Evolutionary conservation across 164 flowering plant genomes (phyloP), one percentile per base, ranked within the genome.

Genomic region (Nymphaea colorata): DNA sequence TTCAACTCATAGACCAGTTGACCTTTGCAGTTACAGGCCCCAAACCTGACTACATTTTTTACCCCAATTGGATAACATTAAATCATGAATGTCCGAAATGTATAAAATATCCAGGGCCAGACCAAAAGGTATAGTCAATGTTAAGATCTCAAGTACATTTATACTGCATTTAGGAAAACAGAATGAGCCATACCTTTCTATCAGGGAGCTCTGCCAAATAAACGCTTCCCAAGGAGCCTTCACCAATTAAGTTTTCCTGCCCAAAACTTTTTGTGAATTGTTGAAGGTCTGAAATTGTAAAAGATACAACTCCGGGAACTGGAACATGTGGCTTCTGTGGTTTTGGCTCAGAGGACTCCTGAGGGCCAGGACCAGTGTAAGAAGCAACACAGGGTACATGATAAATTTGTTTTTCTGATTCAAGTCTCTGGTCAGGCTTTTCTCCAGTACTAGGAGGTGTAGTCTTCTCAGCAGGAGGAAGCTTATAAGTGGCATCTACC

Each of bases 191-290:
- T 79, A 93, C 98, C 93, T 79, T 84, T 71, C 96, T 94, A 77
- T 80, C 79, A 61, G 95, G 91, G 68, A 87, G 89, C 77, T 83
- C 84, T 66, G 93, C 96, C 72, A 74, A 78, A 64, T 91, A 91
- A 66, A 88, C 91, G 65, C 83, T 85, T 17, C 96, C 97, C 74
- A 93, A 69, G 73, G 71, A 74, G 69, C 97, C 96, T 67, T 73
- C 74, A 64, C 97, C 98, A 71, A 91, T 71, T 63, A 83, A 82
- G 81, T 87, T 86, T 65, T 82, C 93, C 76, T 81, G 84, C 68
- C 91, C 79, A 78, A 93, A 91, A 76, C 91, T 89, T 64, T 85
- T 76, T 51, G 96, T 91, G 70, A 73, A 86, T 71, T 91, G 86
- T 74, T 93, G 98, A 75, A 91, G 94, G 12, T 82, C 75, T 51